phyloP scores from a whole-genome alignment of 768 basidiomycete species.

The Steccherinum ochraceum region DNA sequence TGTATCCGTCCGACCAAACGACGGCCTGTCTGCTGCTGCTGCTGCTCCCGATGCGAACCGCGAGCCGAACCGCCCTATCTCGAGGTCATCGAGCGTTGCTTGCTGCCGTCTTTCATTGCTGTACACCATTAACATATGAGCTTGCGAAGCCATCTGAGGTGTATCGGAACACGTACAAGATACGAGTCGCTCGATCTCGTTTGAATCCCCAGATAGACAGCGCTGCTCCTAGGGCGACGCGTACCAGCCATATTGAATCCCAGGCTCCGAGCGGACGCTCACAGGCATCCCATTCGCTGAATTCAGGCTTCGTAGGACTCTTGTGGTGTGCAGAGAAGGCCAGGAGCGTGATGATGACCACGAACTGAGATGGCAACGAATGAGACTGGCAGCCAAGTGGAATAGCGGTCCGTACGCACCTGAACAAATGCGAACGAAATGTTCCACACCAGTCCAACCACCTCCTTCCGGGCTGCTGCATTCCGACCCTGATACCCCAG shows the following conservation, averaged over 20 bases:
- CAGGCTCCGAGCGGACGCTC: constrained; percentile 59
- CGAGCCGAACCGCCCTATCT: background rate
- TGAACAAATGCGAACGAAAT: constrained; percentile 46
- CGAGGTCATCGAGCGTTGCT: background rate
- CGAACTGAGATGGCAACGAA: constrained; percentile 34
- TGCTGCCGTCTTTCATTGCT: background rate
- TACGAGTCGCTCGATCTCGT: constrained; percentile 17
- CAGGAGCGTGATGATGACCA: constrained; percentile 44
- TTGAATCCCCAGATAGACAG: constrained; percentile 55
- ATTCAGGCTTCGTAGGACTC: constrained; percentile 34
- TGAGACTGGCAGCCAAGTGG: background rate
- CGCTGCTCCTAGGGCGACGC: constrained; percentile 40
- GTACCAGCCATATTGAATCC: constrained; percentile 58
- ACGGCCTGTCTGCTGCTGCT: no score
- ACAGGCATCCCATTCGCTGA: constrained; percentile 59
- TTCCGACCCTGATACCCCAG: constrained; percentile 47
- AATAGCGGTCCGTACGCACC: constrained; percentile 29
- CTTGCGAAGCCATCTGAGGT: no score
- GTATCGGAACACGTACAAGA: constrained; percentile 15
- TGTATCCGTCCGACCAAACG: no score
- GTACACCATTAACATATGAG: no score
- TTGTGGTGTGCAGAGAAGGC: constrained; percentile 38
- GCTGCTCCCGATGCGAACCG: no score
- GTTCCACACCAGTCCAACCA: constrained; percentile 48
- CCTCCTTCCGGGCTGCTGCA: constrained; percentile 44